Evolutionary conservation across 2,329 filamentous ascomycete species (phyloP).

Genomic region (Pseudodiploospora longispora): DNA sequence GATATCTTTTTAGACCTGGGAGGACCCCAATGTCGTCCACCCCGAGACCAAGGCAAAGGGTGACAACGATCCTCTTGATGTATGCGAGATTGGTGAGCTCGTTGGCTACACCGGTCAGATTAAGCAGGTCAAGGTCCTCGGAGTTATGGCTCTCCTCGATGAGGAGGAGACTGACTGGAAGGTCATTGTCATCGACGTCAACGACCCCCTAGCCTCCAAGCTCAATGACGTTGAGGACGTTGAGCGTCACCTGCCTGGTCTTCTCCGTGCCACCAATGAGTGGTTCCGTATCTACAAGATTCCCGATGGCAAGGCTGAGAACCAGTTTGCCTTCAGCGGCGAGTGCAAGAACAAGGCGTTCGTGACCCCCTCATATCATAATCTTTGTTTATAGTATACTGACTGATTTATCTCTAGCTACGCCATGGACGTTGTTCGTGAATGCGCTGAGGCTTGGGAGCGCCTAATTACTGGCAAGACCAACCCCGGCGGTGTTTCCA

Average conservation of each 20-base stretch:
- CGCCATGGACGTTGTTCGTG: constrained; percentile 88
- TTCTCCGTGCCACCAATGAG: constrained; percentile 96
- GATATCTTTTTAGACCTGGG: constrained; percentile 68
- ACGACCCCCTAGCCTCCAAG: constrained; percentile 92
- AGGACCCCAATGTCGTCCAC: constrained; percentile 92
- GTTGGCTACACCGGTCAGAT: constrained; percentile 93
- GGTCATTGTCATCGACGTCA: constrained; percentile 98
- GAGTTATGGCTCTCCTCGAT: constrained; percentile 97
- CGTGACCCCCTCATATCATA: constrained; percentile 15
- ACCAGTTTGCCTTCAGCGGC: constrained; percentile 99
- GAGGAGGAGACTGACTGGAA: constrained; percentile 99
- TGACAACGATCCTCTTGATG: constrained; percentile 97
- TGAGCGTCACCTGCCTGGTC: constrained; percentile 93
- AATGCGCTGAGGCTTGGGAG: constrained; percentile 97
- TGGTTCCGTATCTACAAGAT: constrained; percentile 99
- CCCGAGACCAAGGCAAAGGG: constrained; percentile 99
- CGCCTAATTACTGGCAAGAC: constrained; percentile 89
- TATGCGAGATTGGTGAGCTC: constrained; percentile 98
- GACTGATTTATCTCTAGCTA: constrained; percentile 47
- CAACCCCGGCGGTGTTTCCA: constrained; percentile 65
- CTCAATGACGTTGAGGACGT: constrained; percentile 99
- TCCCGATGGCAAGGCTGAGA: constrained; percentile 99
- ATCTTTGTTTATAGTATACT: neutral
- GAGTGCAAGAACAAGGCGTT: constrained; percentile 99
- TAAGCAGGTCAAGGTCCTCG: constrained; percentile 99